phyloP scores from a whole-genome alignment of 805 yeast genomes.

The Maudiozyma serrabonitensis region DNA sequence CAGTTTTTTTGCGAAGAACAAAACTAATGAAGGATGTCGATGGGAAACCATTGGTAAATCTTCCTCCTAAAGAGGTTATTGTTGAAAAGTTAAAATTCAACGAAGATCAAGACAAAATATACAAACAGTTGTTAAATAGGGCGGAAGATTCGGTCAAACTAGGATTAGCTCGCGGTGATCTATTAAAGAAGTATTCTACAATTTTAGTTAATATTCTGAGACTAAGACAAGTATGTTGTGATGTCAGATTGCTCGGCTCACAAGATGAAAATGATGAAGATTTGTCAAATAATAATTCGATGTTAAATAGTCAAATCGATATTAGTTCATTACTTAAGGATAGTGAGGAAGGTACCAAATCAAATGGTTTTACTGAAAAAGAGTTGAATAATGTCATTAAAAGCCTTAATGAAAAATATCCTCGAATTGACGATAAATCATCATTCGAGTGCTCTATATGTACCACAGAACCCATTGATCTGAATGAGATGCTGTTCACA shows the following conservation, averaged over 20 bases:
- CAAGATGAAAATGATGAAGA: conserved; percentile 47
- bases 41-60: conserved; percentile 62
- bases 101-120: conserved; percentile 54
- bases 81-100: conserved; percentile 61
- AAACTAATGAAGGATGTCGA: conserved; percentile 68
- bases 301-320: conserved; percentile 5
- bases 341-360: neutral
- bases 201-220: conserved; percentile 77
- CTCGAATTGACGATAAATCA: conserved; percentile 21
- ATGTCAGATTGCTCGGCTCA: conserved; percentile 51
- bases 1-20: conserved; percentile 74
- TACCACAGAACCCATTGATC: conserved; percentile 52
- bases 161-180: conserved; percentile 53
- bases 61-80: conserved; percentile 67
- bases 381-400: conserved; percentile 4
- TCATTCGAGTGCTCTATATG: conserved; percentile 79
- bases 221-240: conserved; percentile 83
- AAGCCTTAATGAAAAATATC: conserved; percentile 20
- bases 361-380: conserved; percentile 1
- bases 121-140: conserved; percentile 54
- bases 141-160: conserved; percentile 56
- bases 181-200: conserved; percentile 64
- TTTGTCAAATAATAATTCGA: conserved; percentile 13
- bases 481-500: conserved; percentile 47
- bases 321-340: neutral